Base-by-base conservation (phyloP, 768 basidiomycete genomes). In the Hygrophorus pudorinus region DNA sequence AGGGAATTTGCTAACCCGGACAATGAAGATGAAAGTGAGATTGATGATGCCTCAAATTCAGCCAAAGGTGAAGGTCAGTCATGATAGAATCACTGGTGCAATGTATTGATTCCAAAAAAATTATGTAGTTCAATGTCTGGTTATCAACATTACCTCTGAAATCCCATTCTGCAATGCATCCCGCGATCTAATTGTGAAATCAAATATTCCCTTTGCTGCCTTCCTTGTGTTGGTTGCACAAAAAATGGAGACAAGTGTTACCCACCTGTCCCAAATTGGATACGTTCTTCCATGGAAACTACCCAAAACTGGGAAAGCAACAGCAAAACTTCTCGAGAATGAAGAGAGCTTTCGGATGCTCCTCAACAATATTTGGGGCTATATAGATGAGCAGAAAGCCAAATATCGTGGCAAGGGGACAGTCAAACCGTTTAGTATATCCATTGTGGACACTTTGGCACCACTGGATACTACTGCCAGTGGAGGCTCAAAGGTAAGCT, bases 291-390 rank as follows among this genome's bases (percentile, higher is more conserved):
- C 52, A 2, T 55, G 44, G 13, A 53, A 48, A 17, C 43, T 33
- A 28, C 51, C 49, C 2, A 55, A 51, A 38, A 39, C 16, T 34
- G 40, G 45, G 3, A 56, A 53, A 33, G 48, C 54, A 27, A 39
- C 50, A n/a, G 48, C 50, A 2, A 56, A 56, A 36, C 42, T 56
- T 12, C 47, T 55, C 5, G 54, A 55, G 38, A 48, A 51, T 29
- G 42, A 49, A 10, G 39, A 49, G n/a, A 37, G 40, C 18, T 55
- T 41, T 34, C 34, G 46, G 7, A 39, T 30, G 14, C 46, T 55
- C 18, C 37, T 53, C 6, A 27, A 35, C 2, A 45, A 51, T 41
- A 45, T 51, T 28, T 21, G 13, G 13, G 28, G 41, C 13, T 43
- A 46, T 14, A 47, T 50, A 7, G 41, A 42, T 11, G 29, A 42